Base-by-base conservation (phyloP, 257 asterid species). In the Nemophila menziesii region DNA sequence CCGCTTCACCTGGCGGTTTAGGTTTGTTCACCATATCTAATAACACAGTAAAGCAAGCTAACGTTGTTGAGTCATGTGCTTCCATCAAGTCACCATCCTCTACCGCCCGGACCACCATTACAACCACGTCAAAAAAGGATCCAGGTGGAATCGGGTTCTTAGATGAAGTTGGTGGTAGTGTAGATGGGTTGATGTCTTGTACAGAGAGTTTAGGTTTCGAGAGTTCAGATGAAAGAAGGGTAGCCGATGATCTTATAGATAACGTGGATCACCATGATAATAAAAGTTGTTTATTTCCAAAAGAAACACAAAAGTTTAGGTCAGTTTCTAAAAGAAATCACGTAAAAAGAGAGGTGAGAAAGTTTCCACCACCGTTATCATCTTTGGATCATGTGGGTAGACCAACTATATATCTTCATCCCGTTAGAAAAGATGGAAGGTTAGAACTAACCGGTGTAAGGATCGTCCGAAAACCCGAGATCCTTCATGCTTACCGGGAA, bases 181-280 rank as follows among this genome's bases (percentile, higher is more conserved):
- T 61, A 5, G 59, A 61, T 33, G 73, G 69, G 14, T 20, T 66
- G 39, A 67, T 57, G 69, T 67, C 69, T 0, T 67, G 73, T 37
- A 67, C 73, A 11, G 73, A 67, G 48, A 57, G 63, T 41, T 21
- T 67, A 11, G 73, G 73, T 4, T 67, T 56, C 10, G 73, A 67
- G 66, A 61, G 73, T 22, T 67, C 63, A 0, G 69, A 67, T 34
- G 65, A 61, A 43, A 67, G 68, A 13, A 37, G 55, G 16, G 52
- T 16, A 29, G 36, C 8, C 1, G 65, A 56, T 22, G 54, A 61
- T 41, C 44, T 39, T 12, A 39, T 42, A 39, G 63, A 49, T 46
- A 51, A 43, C 39, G 4, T 54, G 18, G 37, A 38, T 33, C n/a
- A 44, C n/a, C 11, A 36, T 19, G 57, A 53, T 2, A 29, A 29